A percentile compares a stretch with the other conserved stretches of the same genome.
phyloP scores from a whole-genome alignment of 2,329 filamentous ascomycete species.

The Fusarium marasasianum region DNA sequence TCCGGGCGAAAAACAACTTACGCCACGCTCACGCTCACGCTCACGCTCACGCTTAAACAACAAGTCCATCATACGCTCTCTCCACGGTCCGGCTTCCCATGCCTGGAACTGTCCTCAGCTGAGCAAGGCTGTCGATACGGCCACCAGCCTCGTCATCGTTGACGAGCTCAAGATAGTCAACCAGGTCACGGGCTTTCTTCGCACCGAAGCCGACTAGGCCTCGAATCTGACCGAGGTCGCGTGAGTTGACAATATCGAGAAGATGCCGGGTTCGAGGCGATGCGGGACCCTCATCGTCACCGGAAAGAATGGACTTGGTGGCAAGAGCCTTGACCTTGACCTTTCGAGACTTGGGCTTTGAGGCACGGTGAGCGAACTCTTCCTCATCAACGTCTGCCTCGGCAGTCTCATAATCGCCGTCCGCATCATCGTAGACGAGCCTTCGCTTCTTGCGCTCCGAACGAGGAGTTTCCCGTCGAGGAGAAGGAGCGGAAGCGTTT shows the following conservation, averaged over 20 bases:
- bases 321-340: slow-evolving; percentile 45
- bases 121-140: slow-evolving; percentile 57
- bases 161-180: slow-evolving; percentile 63
- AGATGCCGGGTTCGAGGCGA: slow-evolving; percentile 70
- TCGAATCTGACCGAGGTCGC: slow-evolving; percentile 72
- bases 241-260: slow-evolving; percentile 77
- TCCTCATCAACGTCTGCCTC: slow-evolving; percentile 55
- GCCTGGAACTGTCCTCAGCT: slow-evolving; percentile 64
- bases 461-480: slow-evolving; percentile 36
- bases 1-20: background rate
- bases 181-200: slow-evolving; percentile 73
- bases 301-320: slow-evolving; percentile 36
- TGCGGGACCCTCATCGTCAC: slow-evolving; percentile 54
- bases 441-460: slow-evolving; percentile 45
- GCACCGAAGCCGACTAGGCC: slow-evolving; percentile 75
- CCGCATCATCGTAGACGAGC: slow-evolving; percentile 46
- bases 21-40: background rate
- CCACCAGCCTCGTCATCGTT: slow-evolving; percentile 50
- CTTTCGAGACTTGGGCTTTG: slow-evolving; percentile 45
- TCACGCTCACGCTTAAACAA: slow-evolving; percentile 14
- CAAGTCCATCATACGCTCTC: slow-evolving; percentile 62
- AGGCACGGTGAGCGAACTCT: slow-evolving; percentile 39
- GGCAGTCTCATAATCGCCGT: slow-evolving; percentile 52
- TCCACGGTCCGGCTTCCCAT: slow-evolving; percentile 67
- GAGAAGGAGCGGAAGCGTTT: slow-evolving; percentile 24